phyloP scores from a whole-genome alignment of 805 yeast species.

The Yarrowia sp. region DNA sequence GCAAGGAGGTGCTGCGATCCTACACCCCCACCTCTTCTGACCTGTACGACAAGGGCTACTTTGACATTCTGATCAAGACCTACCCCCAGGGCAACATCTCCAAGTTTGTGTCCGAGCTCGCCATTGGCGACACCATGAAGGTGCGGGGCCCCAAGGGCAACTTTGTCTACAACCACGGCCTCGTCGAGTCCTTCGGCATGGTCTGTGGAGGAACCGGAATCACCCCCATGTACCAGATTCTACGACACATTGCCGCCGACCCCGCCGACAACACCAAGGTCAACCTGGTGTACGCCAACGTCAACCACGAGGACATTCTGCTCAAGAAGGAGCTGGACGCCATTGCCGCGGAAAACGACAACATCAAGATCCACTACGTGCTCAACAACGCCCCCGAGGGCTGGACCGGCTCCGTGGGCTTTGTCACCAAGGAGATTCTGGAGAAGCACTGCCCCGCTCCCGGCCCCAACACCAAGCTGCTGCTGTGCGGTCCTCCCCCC shows the following conservation, averaged over 20 bases:
- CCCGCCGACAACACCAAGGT: constrained; percentile 81
- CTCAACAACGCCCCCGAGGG: constrained; percentile 71
- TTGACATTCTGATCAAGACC: constrained; percentile 83
- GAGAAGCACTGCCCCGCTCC: constrained; percentile 68
- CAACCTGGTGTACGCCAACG: constrained; percentile 80
- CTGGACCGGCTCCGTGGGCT: constrained; percentile 89
- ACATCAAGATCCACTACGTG: constrained; percentile 70
- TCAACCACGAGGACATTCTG: constrained; percentile 76
- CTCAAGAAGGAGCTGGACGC: constrained; percentile 79
- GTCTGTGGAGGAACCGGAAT: constrained; percentile 97
- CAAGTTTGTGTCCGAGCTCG: constrained; percentile 68
- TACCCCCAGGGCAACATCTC: constrained; percentile 89
- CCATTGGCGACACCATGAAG: constrained; percentile 78
- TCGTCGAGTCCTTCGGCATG: constrained; percentile 79
- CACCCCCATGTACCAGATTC: constrained; percentile 94
- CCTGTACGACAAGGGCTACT: constrained; percentile 73
- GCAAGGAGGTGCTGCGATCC: constrained; percentile 82
- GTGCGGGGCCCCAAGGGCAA: constrained; percentile 90
- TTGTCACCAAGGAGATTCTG: constrained; percentile 76
- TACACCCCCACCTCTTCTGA: constrained; percentile 81
- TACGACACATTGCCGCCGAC: constrained; percentile 71
- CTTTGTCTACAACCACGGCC: constrained; percentile 80
- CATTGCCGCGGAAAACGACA: constrained; percentile 59
- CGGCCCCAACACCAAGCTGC: constrained; percentile 65
- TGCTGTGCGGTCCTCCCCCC: constrained; percentile 94